Evolutionary conservation across 768 basidiomycete species (phyloP), one percentile per base, ranked within the genome.

Genomic region (Suillus fuscotomentosus): DNA sequence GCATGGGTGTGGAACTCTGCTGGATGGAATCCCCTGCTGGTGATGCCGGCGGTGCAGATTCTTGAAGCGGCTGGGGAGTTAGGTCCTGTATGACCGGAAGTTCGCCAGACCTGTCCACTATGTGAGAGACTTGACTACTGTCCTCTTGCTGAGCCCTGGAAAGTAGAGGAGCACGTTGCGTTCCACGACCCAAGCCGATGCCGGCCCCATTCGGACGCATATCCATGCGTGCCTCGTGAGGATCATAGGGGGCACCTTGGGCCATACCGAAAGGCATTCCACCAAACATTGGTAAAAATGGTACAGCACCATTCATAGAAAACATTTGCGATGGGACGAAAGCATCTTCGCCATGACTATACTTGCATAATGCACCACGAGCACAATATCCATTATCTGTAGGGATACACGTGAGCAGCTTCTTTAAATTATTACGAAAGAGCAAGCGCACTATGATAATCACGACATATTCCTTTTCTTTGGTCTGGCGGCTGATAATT

Each of bases 341-440:
- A 38, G 93, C 91, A 72, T 96, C 93, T 2, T 94, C 92, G 43
- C 92, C 94, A 70, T 99, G 96, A 65, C 92, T 94, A 77, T 87
- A 98, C 73, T 94, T 95, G 83, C 96, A 99, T 65, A 84, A 84
- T 22, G 85, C 88, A 55, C 96, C 96, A 39, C 95, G 87, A 47
- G 92, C 86, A 70, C 96, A 99, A 77, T 89, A 97, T 1, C 96
- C 96, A 64, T 88, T 88, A 72, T 96, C 96, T 98, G 68, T 9
- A 59, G 10, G 65, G 53, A 63, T 31, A 31, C 22, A 63, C 61
- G 60, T 66, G 66, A 64, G 62, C 64, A 62, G 51, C 60, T 48
- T 61, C 36, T 39, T 53, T 50, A 15, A 48, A 50, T 34, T 67
- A 50, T 61, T 56, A 39, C 42, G 48, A 61, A 45, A 62, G 31